These are phyloP conservation scores for Trichoderma citrinoviride DNA, from an alignment of 2,329 filamentous ascomycete genomes.

Conservation along the genomic window DNA sequence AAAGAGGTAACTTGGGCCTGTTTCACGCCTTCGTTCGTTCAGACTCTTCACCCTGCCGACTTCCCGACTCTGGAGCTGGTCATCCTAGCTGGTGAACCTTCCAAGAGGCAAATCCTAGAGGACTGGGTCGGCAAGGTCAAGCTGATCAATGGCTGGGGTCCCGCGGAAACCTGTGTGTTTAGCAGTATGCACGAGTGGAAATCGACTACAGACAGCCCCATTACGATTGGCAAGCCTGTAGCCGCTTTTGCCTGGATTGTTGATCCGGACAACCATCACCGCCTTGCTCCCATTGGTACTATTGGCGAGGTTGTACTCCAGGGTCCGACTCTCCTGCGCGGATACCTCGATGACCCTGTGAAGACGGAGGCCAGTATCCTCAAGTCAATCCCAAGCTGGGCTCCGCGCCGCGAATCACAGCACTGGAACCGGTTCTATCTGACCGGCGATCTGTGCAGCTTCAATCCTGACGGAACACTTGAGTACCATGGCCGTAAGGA, in stretches of 20 bases:
- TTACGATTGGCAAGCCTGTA: conserved; percentile 15
- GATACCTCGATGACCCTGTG: conserved; percentile 16
- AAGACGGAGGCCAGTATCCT: background rate
- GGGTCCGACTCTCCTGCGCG: conserved; percentile 4
- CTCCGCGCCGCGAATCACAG: background rate
- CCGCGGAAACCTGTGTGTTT: conserved; percentile 21
- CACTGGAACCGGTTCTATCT: conserved; percentile 7
- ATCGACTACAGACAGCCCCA: background rate
- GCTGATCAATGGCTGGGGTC: conserved; percentile 26
- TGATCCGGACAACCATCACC: conserved; percentile 1
- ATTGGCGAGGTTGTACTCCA: conserved; percentile 20
- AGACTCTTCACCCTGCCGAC: background rate
- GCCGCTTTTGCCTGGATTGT: background rate
- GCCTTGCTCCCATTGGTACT: conserved; percentile 10
- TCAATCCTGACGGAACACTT: conserved; percentile 3
- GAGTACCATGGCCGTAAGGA: conserved; percentile 14
- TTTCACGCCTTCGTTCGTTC: conserved; percentile 16
- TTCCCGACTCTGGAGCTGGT: conserved; percentile 11
- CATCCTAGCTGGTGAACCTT: conserved; percentile 21
- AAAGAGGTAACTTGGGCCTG: background rate
- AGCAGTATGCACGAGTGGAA: conserved; percentile 18
- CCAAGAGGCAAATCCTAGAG: conserved; percentile 9
- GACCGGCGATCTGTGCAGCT: background rate
- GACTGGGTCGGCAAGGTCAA: conserved; percentile 18
- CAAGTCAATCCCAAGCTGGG: background rate